Evolutionary conservation across 495 filamentous ascomycete species (phyloP), one percentile per base, ranked within the genome.

Genomic region (Aspergillus panamensis): DNA sequence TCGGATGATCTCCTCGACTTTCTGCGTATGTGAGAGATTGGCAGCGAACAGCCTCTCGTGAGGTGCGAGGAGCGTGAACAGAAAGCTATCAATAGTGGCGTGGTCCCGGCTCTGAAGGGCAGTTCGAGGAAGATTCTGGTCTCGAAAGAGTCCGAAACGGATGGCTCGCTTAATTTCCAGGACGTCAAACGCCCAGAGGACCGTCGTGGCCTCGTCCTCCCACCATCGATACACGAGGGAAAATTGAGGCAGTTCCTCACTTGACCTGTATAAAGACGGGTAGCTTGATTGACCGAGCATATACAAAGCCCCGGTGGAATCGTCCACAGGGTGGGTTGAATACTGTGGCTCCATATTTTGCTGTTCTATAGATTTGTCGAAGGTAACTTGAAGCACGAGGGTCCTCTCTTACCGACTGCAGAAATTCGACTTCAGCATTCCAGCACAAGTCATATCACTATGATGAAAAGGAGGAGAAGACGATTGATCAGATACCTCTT

Each of bases 1-100:
- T 13, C 69, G 64, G 17, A 78, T 9, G 21, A 78, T 75, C 33
- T 77, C 74, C 45, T 78, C 75, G n/a, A 78, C 75, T 49, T 72
- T 70, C 48, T 78, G 75, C 19, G 68, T 29, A 53, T 74, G 73
- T 0, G 71, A 70, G 6, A 77, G 61, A 14, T 55, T 66, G 1
- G 49, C 58, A 5, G 75, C 57, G 19, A 68, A 62, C 9, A 62
- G 55, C n/a, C 62, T 58, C 30, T 77, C 73, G 0, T 63, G 53
- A 0, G 69, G 66, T 8, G 61, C 59, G 1, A 70, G 60, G 0
- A 78, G 55, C 0, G 58, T 59, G 9, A 62, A 19, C 35, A 77
- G 63, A 30, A 78, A 73, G 0, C 48, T 51, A 14, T 77, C 71
- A n/a, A 78, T 66, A 1, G 68, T 65, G 17, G 61, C 62, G 1